These are phyloP conservation scores for Amphirosellinia nigrospora DNA, from an alignment of 495 filamentous ascomycete genomes.

Conservation along the genomic window DNA sequence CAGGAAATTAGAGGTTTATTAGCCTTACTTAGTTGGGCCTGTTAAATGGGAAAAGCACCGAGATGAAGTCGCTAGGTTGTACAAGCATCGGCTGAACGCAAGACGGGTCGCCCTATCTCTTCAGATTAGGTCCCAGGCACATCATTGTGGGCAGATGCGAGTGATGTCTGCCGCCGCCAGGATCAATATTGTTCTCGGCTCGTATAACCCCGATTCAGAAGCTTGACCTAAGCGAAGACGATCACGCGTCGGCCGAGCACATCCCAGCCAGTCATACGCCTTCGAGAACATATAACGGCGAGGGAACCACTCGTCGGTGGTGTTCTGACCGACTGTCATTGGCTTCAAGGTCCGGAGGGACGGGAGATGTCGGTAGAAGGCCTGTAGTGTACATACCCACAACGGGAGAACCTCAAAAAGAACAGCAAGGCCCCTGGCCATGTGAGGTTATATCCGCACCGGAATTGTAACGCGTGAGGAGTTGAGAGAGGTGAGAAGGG, in stretches of 20 bases:
- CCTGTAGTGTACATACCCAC: conserved; percentile 27
- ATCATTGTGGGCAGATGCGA: conserved; percentile 24
- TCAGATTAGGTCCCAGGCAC: conserved; percentile 8
- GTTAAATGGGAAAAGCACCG: conserved; percentile 23
- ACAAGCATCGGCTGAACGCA: conserved; percentile 26
- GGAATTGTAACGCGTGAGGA: conserved; percentile 26
- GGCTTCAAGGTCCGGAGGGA: conserved; percentile 25
- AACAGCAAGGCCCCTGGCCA: conserved; percentile 28
- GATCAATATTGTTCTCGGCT: conserved; percentile 26
- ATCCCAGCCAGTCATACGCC: conserved; percentile 25
- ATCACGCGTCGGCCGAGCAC: conserved; percentile 24
- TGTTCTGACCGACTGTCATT: conserved; percentile 27
- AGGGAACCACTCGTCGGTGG: conserved; percentile 22
- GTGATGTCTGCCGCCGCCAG: conserved; percentile 26
- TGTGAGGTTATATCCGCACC: conserved; percentile 30
- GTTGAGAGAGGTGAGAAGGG: conserved; percentile 27
- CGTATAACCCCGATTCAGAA: conserved; percentile 24
- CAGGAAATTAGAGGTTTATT: conserved; percentile 22
- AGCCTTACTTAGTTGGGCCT: conserved; percentile 19
- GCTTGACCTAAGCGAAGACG: conserved; percentile 29
- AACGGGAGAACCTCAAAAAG: conserved; percentile 30
- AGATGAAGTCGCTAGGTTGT: conserved; percentile 27
- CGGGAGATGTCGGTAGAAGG: conserved; percentile 32
- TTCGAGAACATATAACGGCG: conserved; percentile 21
- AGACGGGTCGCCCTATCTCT: conserved; percentile 26